These are phyloP conservation scores for Fusarium sp. DNA, from an alignment of 2,329 filamentous ascomycete species.

Conservation along the genomic window DNA sequence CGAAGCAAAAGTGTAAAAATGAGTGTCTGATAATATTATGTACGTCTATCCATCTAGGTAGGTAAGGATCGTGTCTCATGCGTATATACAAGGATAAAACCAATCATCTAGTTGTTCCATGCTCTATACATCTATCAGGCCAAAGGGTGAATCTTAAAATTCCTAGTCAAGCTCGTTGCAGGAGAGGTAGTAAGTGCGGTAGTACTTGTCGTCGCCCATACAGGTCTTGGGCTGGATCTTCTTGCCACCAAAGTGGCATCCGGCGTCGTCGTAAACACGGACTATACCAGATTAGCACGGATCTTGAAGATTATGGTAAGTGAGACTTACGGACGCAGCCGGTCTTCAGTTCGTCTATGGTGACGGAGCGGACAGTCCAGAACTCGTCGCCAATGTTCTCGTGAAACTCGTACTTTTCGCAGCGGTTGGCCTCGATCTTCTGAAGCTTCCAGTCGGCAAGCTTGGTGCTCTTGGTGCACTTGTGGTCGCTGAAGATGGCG, in stretches of 20 bases:
- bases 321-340: neutral
- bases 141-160: too few relatives aligned
- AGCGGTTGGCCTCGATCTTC: neutral
- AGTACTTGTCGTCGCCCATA: neutral
- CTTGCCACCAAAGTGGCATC: neutral
- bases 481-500: neutral
- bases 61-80: neutral
- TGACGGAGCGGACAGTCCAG: neutral
- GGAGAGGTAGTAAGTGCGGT: neutral
- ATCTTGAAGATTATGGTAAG: neutral
- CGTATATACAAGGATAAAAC: neutral
- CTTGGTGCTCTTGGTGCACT: neutral
- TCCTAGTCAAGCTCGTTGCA: neutral
- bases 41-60: neutral
- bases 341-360: neutral
- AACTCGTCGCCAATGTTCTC: neutral
- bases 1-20: neutral
- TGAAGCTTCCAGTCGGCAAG: neutral
- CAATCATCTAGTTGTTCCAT: neutral
- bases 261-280: neutral
- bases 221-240: neutral
- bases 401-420: neutral
- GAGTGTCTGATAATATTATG: too few relatives aligned
- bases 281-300: neutral
- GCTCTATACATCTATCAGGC: too few relatives aligned